A percentile compares a stretch with the other conserved stretches of the same genome.
Conservation (phyloP, 805 yeast genomes). For the Lachancea sp. region DNA sequence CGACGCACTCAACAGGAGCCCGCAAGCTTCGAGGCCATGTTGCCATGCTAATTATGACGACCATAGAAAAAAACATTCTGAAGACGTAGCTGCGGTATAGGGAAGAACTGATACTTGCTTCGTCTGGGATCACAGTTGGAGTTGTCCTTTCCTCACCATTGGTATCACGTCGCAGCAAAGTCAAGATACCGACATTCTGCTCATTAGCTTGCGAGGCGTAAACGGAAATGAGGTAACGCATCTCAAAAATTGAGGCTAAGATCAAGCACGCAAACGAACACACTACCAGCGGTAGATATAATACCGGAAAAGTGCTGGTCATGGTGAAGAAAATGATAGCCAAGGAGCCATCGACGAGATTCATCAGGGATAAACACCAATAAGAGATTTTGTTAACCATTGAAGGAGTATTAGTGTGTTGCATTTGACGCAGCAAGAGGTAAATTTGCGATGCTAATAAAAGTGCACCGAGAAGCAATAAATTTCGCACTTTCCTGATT, state of each 20-base stretch:
- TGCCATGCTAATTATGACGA: slow-evolving; percentile 49
- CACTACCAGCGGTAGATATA: slow-evolving; percentile 63
- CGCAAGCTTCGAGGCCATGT: slow-evolving; percentile 60
- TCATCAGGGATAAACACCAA: slow-evolving; percentile 57
- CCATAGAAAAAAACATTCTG: slow-evolving; percentile 45
- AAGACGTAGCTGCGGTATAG: slow-evolving; percentile 53
- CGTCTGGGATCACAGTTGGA: slow-evolving; percentile 39
- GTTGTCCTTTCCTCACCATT: slow-evolving; percentile 15
- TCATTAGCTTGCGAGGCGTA: slow-evolving; percentile 69
- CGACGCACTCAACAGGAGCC: slow-evolving; percentile 48
- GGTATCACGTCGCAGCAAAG: slow-evolving; percentile 52
- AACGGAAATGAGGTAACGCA: slow-evolving; percentile 63
- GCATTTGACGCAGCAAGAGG: slow-evolving; percentile 62
- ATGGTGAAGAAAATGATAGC: slow-evolving; percentile 56
- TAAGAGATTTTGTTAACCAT: slow-evolving; percentile 68
- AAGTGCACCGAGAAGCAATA: slow-evolving; percentile 40
- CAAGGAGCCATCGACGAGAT: slow-evolving; percentile 61
- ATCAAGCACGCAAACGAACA: slow-evolving; percentile 65
- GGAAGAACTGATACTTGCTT: slow-evolving; percentile 50
- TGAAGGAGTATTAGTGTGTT: slow-evolving; percentile 69
- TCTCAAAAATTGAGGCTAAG: slow-evolving; percentile 66
- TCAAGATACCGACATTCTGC: slow-evolving; percentile 57
- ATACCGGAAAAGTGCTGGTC: slow-evolving; percentile 46
- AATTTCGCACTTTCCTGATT: slow-evolving; percentile 34
- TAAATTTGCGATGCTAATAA: slow-evolving; percentile 48